These are phyloP conservation scores for Phytophthora cryptogea DNA, from an alignment of 352 stramenopile species.

Conservation along the genomic window DNA sequence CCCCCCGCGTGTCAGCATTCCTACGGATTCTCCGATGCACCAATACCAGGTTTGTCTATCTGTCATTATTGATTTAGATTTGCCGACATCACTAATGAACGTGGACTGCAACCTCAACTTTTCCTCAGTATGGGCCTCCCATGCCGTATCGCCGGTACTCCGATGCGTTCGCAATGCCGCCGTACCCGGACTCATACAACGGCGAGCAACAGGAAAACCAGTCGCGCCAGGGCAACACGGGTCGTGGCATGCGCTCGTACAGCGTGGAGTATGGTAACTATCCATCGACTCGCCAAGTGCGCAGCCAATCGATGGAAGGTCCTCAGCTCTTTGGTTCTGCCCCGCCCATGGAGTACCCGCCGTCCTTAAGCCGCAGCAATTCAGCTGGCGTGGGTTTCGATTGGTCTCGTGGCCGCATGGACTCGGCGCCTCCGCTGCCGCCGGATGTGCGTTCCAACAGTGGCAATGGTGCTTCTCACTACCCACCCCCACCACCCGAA, in stretches of 20 bases:
- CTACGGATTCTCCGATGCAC: constrained; percentile 67
- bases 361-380: constrained; percentile 57
- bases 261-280: constrained; percentile 76
- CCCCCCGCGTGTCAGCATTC: constrained; percentile 72
- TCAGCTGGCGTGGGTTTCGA: constrained; percentile 70
- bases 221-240: constrained; percentile 42
- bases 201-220: constrained; percentile 59
- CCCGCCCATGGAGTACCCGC: constrained; percentile 54
- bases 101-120: background rate
- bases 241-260: constrained; percentile 71
- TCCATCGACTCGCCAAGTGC: constrained; percentile 53
- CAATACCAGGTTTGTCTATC: constrained; percentile 60
- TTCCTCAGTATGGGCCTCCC: constrained; percentile 45
- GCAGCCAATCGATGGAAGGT: constrained; percentile 80
- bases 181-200: constrained; percentile 66
- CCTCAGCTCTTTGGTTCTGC: constrained; percentile 58
- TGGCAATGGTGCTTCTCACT: constrained; percentile 37
- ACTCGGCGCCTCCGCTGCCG: constrained; percentile 60
- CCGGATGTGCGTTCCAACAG: constrained; percentile 47
- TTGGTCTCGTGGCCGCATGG: constrained; percentile 52
- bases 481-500: constrained; percentile 65
- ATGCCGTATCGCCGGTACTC: constrained; percentile 77
- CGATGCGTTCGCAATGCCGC: constrained; percentile 63
- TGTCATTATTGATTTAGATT: background rate
- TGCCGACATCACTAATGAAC: constrained; percentile 4